A percentile compares a stretch with the other conserved stretches of the same genome.
Conservation (phyloP, 768 basidiomycete genomes). For the Naganishia kalamii region DNA sequence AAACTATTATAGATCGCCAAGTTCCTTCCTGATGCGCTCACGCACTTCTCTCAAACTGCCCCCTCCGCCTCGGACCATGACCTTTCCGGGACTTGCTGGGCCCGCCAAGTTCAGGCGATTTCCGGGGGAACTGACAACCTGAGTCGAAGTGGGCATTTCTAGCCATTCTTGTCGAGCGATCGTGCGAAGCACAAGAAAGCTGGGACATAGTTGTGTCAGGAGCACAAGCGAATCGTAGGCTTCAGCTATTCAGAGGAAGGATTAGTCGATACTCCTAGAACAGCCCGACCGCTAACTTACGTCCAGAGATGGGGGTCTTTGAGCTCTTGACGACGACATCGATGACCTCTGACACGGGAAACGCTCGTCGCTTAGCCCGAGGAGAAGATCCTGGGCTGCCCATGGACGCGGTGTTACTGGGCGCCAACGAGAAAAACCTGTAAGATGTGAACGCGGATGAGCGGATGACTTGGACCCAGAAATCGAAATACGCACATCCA, state of each 20-base stretch:
- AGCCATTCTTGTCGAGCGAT: slow-evolving; percentile 42
- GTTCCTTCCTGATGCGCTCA: slow-evolving; percentile 43
- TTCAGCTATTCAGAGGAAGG: slow-evolving; percentile 32
- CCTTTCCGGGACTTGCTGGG: slow-evolving; percentile 40
- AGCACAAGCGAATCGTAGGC: slow-evolving; percentile 42
- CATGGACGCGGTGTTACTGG: not conserved
- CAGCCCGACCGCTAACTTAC: slow-evolving; percentile 24
- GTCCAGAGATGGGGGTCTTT: slow-evolving; percentile 45
- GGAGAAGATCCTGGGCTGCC: slow-evolving; percentile 13
- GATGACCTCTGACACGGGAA: slow-evolving; percentile 43
- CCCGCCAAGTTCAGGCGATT: slow-evolving; percentile 27
- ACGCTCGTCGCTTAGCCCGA: slow-evolving; percentile 34
- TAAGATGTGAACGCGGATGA: not conserved
- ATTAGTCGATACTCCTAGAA: not conserved
- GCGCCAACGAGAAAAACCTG: slow-evolving; percentile 23
- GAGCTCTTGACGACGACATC: slow-evolving; percentile 46
- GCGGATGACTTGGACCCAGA: not conserved
- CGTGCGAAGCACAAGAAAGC: slow-evolving; percentile 38
- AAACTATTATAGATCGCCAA: slow-evolving; percentile 14
- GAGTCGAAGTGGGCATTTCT: slow-evolving; percentile 40
- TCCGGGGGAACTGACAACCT: not conserved
- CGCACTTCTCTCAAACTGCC: slow-evolving; percentile 44
- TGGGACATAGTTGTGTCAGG: slow-evolving; percentile 43
- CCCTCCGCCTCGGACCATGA: slow-evolving; percentile 27
- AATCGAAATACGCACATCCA: slow-evolving; percentile 41